Conservation (phyloP, 2,329 filamentous ascomycete genomes). For the Penicillium brevicompactum region DNA sequence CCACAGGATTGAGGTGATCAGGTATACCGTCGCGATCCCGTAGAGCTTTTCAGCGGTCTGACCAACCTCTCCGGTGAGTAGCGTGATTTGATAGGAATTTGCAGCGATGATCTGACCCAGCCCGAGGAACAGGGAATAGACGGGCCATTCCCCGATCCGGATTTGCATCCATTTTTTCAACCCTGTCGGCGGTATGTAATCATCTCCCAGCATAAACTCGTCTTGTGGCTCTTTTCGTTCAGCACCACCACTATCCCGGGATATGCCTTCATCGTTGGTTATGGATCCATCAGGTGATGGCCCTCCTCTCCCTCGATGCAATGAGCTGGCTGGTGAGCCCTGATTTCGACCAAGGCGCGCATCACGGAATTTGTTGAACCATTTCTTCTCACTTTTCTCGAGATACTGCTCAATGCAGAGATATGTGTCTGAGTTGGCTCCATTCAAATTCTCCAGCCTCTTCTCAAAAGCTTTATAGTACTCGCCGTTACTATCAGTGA, state of each 20-base stretch:
- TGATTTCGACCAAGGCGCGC: constrained; percentile 59
- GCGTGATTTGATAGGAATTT: constrained; percentile 68
- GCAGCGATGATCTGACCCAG: constrained; percentile 65
- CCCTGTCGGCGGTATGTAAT: constrained; percentile 60
- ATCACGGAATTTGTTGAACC: constrained; percentile 62
- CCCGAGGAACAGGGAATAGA: constrained; percentile 64
- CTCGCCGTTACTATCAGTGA: constrained; percentile 65
- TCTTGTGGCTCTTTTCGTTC: constrained; percentile 44
- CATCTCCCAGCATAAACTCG: constrained; percentile 58
- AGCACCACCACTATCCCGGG: constrained; percentile 34
- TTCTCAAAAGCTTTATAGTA: constrained; percentile 63
- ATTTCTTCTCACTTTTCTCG: constrained; percentile 66
- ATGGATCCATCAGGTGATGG: constrained; percentile 43
- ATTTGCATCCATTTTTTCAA: constrained; percentile 58
- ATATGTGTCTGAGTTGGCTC: constrained; percentile 58
- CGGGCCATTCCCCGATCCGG: constrained; percentile 64
- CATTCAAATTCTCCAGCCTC: constrained; percentile 58
- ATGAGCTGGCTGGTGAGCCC: constrained; percentile 38
- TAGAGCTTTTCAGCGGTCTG: constrained; percentile 63
- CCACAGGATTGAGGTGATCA: constrained; percentile 61
- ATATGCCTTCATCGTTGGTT: constrained; percentile 40
- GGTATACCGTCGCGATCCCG: constrained; percentile 61
- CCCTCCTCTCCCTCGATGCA: constrained; percentile 34
- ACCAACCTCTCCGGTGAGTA: constrained; percentile 65
- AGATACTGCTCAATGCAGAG: constrained; percentile 68